Base-by-base conservation (phyloP, 1,139 yeast genomes). In the Saccharomyces hybrid region DNA sequence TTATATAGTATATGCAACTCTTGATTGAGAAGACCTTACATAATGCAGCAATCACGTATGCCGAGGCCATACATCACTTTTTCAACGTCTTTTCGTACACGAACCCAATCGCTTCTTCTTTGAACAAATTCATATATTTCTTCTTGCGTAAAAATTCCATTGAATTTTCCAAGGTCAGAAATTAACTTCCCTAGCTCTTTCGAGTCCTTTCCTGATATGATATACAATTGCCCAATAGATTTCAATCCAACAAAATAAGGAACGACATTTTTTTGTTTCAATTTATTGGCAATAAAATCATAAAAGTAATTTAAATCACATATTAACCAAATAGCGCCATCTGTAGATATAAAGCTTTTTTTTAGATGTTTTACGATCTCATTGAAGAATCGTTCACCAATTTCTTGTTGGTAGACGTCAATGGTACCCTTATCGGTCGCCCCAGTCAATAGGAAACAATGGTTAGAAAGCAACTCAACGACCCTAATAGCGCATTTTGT, bases 31-130 rank as follows among this genome's bases (percentile, higher is more conserved):
- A 19, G 4, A 28, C 4, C 12, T 58, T 59, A 67, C 67, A 67
- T 60, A 54, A 67, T 57, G n/a, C 51, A 55, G 75, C 95, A 83
- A 69, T 85, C 88, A 29, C 70, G 74, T 34, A 86, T 71, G 14
- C 93, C 89, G 55, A 90, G 77, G 0, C 99, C 99, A 65, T 90
- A 93, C 84, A 93, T 88, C n/a, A 88, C 93, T 67, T 86, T 88
- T 68, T 93, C 98, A 4, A 93, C 98, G 56, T 87, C 89, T 58
- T 78, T 77, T 61, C 81, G 83, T 47, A 93, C 88, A 49, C 75
- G 67, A 0, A 79, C 71, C 99, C 99, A 93, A 67, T 93, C 99
- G 50, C 83, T 80, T 55, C 99, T 76, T 58, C 96, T 76, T 64
- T 88, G 93, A 3, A 90, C 96, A 73, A 91, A 88, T 65, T 90